Base-by-base conservation (phyloP, 306 rosid species). In the Cucurbita ficifolia region DNA sequence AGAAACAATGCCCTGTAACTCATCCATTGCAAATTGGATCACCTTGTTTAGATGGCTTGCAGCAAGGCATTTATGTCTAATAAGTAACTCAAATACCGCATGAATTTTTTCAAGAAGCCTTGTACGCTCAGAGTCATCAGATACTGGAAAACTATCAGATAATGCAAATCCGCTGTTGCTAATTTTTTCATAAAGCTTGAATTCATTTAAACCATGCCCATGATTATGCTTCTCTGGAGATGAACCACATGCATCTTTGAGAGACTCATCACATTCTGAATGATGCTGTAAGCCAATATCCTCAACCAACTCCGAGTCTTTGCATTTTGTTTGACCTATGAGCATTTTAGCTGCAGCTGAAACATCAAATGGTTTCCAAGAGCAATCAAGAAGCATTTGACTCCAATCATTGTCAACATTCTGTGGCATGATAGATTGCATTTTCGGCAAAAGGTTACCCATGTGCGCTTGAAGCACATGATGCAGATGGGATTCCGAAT, bases 301-400 rank as follows among this genome's bases (percentile, higher is more conserved):
- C 79, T 86, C 91, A 46, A 51, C 80, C 60, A 84, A 72, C 38
- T 81, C 81, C 29, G 84, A 77, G 45, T 71, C 79, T n/a, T 76
- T 82, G 57, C 67, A 76, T 65, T 77, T 87, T 49, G 77, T 77
- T 82, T 80, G 84, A 81, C 80, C 76, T 45, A 70, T 81, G n/a
- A 95, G 76, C 96, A 89, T 85, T 82, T 82, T 81, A 77, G 86
- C 86, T 14, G 96, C 85, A 74, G 96, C 96, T 9, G 82, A 82
- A 58, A 84, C 84, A 70, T 95, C 96, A 79, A 95, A 55, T 9
- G 99, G 89, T 79, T 85, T 95, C 97, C 97, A 95, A 76, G 96
- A 80, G 83, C 85, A 84, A 64, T 83, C 84, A 43, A 79, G 91
- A 84, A 95, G 86, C 96, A 88, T 87, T 83, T 89, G 90, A 53